A percentile compares a stretch with the other conserved stretches of the same genome.
phyloP scores from a whole-genome alignment of 2,329 filamentous ascomycete genomes.

The Onygenales sp. region DNA sequence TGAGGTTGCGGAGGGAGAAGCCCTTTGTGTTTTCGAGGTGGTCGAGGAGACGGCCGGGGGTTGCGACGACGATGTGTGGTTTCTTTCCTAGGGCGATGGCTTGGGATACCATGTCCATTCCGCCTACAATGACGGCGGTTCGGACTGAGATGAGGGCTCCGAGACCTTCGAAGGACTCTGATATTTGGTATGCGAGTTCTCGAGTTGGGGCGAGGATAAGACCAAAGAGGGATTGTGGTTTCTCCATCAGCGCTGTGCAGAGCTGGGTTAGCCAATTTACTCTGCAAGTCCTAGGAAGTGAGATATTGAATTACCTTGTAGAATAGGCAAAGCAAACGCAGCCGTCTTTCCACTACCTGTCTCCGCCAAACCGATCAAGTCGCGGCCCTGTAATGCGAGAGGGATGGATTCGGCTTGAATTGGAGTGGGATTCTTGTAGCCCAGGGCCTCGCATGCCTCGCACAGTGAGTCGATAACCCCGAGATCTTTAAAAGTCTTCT shows the following conservation, averaged over 20 bases:
- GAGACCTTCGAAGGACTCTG: constrained; percentile 76
- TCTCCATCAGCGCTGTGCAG: constrained; percentile 63
- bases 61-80: constrained; percentile 87
- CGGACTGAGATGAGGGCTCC: constrained; percentile 81
- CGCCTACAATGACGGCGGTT: constrained; percentile 78
- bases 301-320: constrained; percentile 47
- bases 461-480: constrained; percentile 77
- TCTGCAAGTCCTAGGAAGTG: neutral
- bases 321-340: constrained; percentile 84
- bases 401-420: constrained; percentile 86
- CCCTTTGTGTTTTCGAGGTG: constrained; percentile 96
- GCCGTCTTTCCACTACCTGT: constrained; percentile 95
- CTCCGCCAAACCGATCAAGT: constrained; percentile 89
- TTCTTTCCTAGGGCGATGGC: constrained; percentile 89
- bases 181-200: constrained; percentile 87
- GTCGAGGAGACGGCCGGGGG: constrained; percentile 78
- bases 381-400: constrained; percentile 64
- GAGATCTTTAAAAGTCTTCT: constrained; percentile 39
- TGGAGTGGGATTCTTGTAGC: constrained; percentile 77
- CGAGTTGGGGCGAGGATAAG: constrained; percentile 86
- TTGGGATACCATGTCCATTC: constrained; percentile 92
- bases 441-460: constrained; percentile 73
- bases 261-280: neutral
- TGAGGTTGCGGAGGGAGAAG: constrained; percentile 71
- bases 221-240: constrained; percentile 77